These are phyloP conservation scores for Crepidotus variabilis DNA, from an alignment of 768 basidiomycete species.

Conservation along the genomic window DNA sequence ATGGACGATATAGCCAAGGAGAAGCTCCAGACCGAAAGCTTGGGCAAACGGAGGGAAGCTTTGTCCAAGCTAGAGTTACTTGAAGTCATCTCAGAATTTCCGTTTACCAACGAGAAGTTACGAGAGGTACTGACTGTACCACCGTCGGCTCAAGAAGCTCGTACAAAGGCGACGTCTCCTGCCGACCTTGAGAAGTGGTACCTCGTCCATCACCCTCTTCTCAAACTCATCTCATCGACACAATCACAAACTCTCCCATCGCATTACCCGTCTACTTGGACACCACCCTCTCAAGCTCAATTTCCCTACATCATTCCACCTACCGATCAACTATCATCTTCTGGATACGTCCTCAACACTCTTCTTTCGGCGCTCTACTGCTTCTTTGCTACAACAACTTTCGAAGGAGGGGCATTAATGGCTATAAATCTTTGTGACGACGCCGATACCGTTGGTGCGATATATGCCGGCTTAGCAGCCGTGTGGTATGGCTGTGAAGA, in stretches of 20 bases:
- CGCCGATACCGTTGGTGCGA: conserved; percentile 42
- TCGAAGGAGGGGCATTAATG: conserved; percentile 41
- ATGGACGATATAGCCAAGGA: background rate
- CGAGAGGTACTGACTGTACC: conserved; percentile 27
- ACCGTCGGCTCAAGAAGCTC: background rate
- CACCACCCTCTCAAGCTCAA: background rate
- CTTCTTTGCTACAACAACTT: conserved; percentile 37
- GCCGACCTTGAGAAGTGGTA: conserved; percentile 27
- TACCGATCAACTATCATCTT: conserved; percentile 26
- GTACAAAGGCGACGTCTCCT: too few species aligned
- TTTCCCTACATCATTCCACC: conserved; percentile 25
- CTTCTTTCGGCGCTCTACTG: conserved; percentile 40
- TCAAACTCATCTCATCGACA: conserved; percentile 30
- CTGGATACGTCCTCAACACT: conserved; percentile 37
- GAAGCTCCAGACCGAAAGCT: too few species aligned
- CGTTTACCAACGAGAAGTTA: conserved; percentile 28
- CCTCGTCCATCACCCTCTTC: conserved; percentile 31
- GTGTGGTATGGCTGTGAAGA: conserved; percentile 36
- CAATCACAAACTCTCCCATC: conserved; percentile 4
- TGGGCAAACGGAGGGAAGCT: conserved; percentile 1
- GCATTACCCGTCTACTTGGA: background rate
- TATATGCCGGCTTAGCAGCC: conserved; percentile 41
- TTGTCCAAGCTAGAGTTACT: conserved; percentile 37
- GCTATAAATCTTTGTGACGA: conserved; percentile 40
- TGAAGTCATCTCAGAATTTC: conserved; percentile 32